Conservation (phyloP, 441 rosid species). For the Syzygium malaccense region DNA sequence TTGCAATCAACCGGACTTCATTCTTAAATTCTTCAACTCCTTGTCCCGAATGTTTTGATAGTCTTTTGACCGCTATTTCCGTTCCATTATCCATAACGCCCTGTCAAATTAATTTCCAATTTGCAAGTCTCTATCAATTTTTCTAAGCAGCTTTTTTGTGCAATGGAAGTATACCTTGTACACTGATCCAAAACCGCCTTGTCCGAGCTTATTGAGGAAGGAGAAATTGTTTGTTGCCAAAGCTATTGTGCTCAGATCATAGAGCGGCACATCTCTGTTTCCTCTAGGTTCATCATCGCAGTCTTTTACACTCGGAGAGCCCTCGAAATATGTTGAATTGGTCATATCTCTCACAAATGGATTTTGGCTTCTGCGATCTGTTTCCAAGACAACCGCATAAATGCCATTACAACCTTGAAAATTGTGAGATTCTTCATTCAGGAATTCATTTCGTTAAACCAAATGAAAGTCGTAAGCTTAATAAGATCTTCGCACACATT, state of each 20-base stretch:
- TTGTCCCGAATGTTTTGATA: background rate
- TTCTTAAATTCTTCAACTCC: background rate
- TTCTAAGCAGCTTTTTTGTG: background rate
- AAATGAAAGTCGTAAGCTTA: background rate
- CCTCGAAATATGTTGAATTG: background rate
- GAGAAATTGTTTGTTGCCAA: conserved; percentile 26
- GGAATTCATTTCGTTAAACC: background rate
- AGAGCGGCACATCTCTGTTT: conserved; percentile 5
- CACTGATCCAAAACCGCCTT: conserved; percentile 36
- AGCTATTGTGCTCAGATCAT: conserved; percentile 6
- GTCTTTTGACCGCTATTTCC: background rate
- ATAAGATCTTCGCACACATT: background rate
- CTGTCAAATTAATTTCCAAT: background rate
- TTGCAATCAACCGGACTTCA: background rate
- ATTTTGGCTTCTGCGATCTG: background rate
- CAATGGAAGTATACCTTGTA: conserved; percentile 14
- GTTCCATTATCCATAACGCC: background rate
- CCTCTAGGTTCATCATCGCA: background rate
- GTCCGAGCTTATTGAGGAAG: conserved; percentile 15
- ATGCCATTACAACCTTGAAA: background rate
- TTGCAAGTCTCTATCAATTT: background rate
- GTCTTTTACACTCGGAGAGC: background rate
- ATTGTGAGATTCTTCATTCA: background rate
- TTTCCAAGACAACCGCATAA: background rate
- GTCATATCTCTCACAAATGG: background rate